A percentile compares a stretch with the other conserved stretches of the same genome.
Conservation (phyloP, 2,329 filamentous ascomycete species). For the Penicillium fuscoglaucum region DNA sequence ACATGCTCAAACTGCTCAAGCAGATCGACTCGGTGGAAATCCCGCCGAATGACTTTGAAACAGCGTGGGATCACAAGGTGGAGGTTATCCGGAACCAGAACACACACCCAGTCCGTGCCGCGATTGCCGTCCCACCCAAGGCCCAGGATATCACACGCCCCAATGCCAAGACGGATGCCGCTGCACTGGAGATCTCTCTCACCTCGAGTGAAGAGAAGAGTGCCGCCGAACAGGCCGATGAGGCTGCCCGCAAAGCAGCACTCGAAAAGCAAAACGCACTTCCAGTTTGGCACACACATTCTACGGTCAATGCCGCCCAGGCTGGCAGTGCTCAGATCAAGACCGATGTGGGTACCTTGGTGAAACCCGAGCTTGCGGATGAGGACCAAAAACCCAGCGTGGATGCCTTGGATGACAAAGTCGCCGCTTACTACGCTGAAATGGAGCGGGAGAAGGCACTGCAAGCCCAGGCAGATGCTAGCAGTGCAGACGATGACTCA, state of each 20-base stretch:
- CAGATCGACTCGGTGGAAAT: conserved; percentile 51
- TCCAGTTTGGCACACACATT: conserved; percentile 55
- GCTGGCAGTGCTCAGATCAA: conserved; percentile 30
- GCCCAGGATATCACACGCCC: conserved; percentile 44
- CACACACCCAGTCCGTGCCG: conserved; percentile 43
- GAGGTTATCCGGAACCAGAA: conserved; percentile 47
- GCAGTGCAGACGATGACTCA: conserved; percentile 43
- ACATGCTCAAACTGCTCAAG: conserved; percentile 49
- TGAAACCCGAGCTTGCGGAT: conserved; percentile 45
- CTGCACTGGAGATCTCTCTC: conserved; percentile 51
- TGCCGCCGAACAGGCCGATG: conserved; percentile 50
- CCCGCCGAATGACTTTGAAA: conserved; percentile 51
- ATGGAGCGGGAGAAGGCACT: conserved; percentile 47
- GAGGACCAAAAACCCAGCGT: conserved; percentile 45
- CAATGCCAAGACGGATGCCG: conserved; percentile 45
- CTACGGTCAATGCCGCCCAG: conserved; percentile 44
- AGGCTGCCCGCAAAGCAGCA: conserved; percentile 49
- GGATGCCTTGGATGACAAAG: conserved; percentile 48
- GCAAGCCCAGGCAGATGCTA: conserved; percentile 44
- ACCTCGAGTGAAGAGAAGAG: conserved; percentile 51
- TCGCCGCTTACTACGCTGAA: conserved; percentile 49
- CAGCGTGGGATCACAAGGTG: conserved; percentile 51
- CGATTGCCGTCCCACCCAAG: conserved; percentile 43
- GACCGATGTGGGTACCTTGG: conserved; percentile 32
- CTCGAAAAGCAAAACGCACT: conserved; percentile 54